Percentiles rank a stretch among this genome's conserved stretches.
Conservation (phyloP, 1,139 yeast genomes). For the Kodamaea arcana region DNA sequence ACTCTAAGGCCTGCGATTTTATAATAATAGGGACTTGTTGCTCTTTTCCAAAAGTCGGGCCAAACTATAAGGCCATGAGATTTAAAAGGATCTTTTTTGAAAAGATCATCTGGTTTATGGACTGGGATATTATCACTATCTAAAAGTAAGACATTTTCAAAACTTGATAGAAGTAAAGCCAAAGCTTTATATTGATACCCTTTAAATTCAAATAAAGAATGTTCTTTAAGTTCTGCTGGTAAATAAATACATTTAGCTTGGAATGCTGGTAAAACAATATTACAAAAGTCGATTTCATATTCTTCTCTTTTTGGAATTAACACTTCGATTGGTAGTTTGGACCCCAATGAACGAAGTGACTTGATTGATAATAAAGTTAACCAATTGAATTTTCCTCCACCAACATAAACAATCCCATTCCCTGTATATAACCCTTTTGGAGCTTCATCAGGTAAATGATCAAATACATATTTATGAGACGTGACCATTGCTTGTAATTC, state of each 20-base stretch:
- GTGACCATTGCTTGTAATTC: conserved; percentile 45
- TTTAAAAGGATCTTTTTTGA: conserved; percentile 19
- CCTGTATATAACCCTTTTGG: conserved; percentile 56
- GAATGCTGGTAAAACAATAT: conserved; percentile 57
- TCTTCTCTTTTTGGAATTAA: conserved; percentile 67
- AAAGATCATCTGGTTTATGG: conserved; percentile 44
- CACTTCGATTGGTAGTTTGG: conserved; percentile 70
- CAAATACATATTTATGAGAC: conserved; percentile 53
- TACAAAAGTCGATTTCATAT: conserved; percentile 67
- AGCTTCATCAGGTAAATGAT: conserved; percentile 41
- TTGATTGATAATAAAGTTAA: conserved; percentile 62
- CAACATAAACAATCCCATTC: conserved; percentile 76
- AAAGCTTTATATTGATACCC: conserved; percentile 80
- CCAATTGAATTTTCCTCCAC: conserved; percentile 79
- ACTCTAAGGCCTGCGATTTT: conserved; percentile 31
- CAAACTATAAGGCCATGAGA: conserved; percentile 39
- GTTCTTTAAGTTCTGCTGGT: conserved; percentile 51
- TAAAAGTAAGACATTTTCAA: conserved; percentile 68
- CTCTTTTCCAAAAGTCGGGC: conserved; percentile 49
- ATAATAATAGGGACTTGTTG: conserved; percentile 41
- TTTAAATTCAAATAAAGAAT: conserved; percentile 45
- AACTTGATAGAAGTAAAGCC: conserved; percentile 70
- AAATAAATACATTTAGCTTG: conserved; percentile 67
- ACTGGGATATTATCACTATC: conserved; percentile 78
- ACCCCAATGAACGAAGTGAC: conserved; percentile 60